Evolutionary conservation across 768 basidiomycete species (phyloP), one percentile per base, ranked within the genome.

Genomic region (Auricularia heimuer): DNA sequence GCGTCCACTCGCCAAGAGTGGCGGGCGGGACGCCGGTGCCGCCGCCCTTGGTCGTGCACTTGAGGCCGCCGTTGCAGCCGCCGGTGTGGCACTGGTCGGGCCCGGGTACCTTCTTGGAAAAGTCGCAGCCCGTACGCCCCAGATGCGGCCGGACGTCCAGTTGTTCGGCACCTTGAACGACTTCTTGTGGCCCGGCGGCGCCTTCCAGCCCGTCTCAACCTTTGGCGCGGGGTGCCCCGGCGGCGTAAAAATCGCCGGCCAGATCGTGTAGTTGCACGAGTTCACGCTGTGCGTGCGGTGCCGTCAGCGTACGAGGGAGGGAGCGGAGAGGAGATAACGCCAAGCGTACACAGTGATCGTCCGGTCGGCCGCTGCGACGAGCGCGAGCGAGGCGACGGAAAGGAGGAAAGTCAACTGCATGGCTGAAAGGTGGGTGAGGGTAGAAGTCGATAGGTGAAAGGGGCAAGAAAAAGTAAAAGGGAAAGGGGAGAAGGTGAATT

Each of bases 1-100:
- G 73, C n/a, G 85, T 87, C 76, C 82, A 89, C 68, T 89, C 87
- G 0, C 88, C 88, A 47, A 89, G 75, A 3, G 82, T 81, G 10
- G 83, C 88, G 54, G 89, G 89, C 37, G 87, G 86, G n/a, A 85
- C 80, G 62, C 85, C 56, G 14, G 56, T 60, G 24, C 56, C 56
- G 24, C 56, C 56, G 56, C 29, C 34, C 8, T 33, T 24, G 24
- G 24, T 60, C 29, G 24, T 24, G 56, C 56, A 60, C 56, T 69
- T 58, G 10, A 73, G 61, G 39, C 73, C 73, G 12, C 73, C 72
- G 35, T 68, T 72, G 62, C 73, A 73, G 21, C 71, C 69, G 12
- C 72, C 72, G 8, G 66, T 67, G 14, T 70, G 61, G 54, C 72
- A 73, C n/a, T 70, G 39, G 8, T 21, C 66, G 3, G 72, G 65